Percentiles rank a stretch among this genome's conserved stretches.
Evolutionary conservation across 169 alveolate genomes (phyloP).

Genomic region (Plasmodium malariae): DNA sequence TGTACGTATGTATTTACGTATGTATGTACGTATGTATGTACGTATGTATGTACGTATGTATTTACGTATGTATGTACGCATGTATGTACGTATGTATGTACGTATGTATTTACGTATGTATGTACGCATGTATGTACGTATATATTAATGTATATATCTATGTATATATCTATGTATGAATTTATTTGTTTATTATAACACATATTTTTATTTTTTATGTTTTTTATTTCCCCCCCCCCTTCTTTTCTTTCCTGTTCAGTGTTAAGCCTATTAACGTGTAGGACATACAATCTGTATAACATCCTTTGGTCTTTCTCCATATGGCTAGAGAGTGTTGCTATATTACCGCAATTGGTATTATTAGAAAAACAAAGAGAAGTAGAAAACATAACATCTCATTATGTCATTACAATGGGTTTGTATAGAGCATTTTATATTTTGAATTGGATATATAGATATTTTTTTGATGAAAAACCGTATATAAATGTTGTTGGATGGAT

Average conservation of each 20-base stretch:
- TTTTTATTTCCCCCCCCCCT: background rate
- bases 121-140: background rate
- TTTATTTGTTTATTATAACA: background rate
- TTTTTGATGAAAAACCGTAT: slow-evolving; percentile 87
- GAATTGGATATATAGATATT: slow-evolving; percentile 94
- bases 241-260: slow-evolving; percentile 23
- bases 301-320: slow-evolving; percentile 95
- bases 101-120: background rate
- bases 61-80: too few species aligned
- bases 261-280: slow-evolving; percentile 80
- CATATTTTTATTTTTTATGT: background rate
- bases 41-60: too few species aligned
- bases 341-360: slow-evolving; percentile 95
- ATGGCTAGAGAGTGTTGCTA: slow-evolving; percentile 97
- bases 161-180: background rate
- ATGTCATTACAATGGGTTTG: slow-evolving; percentile 94
- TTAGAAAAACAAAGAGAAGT: slow-evolving; percentile 95
- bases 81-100: background rate
- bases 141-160: background rate
- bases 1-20: too few species aligned
- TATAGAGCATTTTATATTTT: slow-evolving; percentile 95
- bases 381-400: slow-evolving; percentile 96
- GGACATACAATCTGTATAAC: slow-evolving; percentile 83
- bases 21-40: too few species aligned
- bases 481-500: slow-evolving; percentile 91